Evolutionary conservation across 768 basidiomycete genomes (phyloP), one percentile per base, ranked within the genome.

Genomic region (Floccularia luteovirens): DNA sequence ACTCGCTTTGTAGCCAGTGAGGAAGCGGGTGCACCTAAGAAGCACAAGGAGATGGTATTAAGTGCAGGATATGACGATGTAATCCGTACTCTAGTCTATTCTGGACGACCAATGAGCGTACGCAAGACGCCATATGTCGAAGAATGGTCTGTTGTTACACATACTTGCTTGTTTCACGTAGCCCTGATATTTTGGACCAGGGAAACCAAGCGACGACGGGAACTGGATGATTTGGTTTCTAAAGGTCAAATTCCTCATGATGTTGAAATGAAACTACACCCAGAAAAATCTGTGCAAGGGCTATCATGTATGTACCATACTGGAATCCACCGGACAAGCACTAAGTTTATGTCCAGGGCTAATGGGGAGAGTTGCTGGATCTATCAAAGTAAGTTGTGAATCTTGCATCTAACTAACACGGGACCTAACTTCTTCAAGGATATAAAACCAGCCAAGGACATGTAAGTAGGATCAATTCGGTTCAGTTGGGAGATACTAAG

Each of bases 1-100:
- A 91, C 88, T 3, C 79, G 88, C 27, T 91, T 91, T 53, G 86
- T 90, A 30, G 86, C 88, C 8, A 79, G 80, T 49, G 76, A 70
- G 25, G 86, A 90, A 56, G 86, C 89, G 0, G 83, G 79, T 25
- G 89, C 88, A 2, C 80, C 88, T 8, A 74, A 74, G 24, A 73
- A 58, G 48, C 85, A 87, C 58, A 88, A 88, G 54, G 70, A 86
- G 37, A 61, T 75, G 39, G 65, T 86, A 10, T 36, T 86, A 19
- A 70, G 66, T 13, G 82, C 85, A 5, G 80, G 79, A n/a, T 81
- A 82, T 42, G 86, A 88, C 44, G 89, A 90, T 53, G 72, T 74
- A 28, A 53, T 72, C 38, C 74, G 79, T 31, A 90, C 88, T 0
- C 56, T 86, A 3, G 70, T 90, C 38, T 89, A 84, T 57, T 75